Base-by-base conservation (phyloP, 192 early-diverging fungal genomes). In the Chytriomyces sp. region DNA sequence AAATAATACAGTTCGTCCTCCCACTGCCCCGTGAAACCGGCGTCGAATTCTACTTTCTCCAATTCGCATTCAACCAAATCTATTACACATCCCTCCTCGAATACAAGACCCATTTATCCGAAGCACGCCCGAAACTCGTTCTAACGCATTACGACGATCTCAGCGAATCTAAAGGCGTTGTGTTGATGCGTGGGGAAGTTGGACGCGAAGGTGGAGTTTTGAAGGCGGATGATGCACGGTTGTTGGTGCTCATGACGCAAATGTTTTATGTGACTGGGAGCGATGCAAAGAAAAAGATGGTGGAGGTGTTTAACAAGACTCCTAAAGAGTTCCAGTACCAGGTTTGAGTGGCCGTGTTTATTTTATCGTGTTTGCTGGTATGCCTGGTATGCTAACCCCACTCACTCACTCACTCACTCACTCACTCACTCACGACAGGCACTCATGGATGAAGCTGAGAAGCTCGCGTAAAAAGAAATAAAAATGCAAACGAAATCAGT, bases 61-160 rank as follows among this genome's bases (percentile, higher is more conserved):
- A 98, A 81, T 93, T 93, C 67, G 84, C 89, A 13, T 92, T 89
- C 78, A 92, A 96, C 78, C 94, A 96, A 81, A 86, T 90, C 75
- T 90, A 91, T 81, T 95, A 95, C 79, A 98, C 96, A 0, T 74
- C 85, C 0, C 79, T 86, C 8, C 80, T 94, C 26, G 95, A 97
- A 86, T 98, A 94, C 90, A 92, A 98, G 82, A 92, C 93, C 16
- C 89, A 94, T 68, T 84, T 86, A 8, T 86, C 86, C 46, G 88
- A 92, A 67, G 93, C 96, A 10, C 87, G 92, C 5, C 93, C 95
- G 20, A 89, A 88, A 68, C 85, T 98, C 61, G 93, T 93, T 24
- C 80, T 98, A 63, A 94, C 93, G 16, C 92, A 96, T 78, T 96
- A 94, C 86, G 91, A 92, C 57, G 96, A 98, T 43, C 83, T 97